Percentiles rank a stretch among this genome's conserved stretches.
Evolutionary conservation across 176 grass and related monocot genomes (phyloP).

Genomic region (Rhipidocladum racemiflorum): DNA sequence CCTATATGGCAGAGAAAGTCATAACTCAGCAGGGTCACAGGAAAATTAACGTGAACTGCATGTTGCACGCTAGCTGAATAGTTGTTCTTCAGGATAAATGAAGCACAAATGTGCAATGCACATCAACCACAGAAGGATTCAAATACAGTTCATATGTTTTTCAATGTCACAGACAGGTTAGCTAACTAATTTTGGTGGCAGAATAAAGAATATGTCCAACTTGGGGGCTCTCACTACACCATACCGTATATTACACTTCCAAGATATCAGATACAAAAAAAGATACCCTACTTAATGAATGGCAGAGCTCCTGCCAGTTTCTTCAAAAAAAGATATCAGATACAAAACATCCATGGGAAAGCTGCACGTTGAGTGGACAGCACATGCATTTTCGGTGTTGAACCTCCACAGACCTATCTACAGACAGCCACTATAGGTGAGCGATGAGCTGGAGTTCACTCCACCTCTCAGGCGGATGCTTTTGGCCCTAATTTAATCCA

Average conservation of each 20-base stretch:
- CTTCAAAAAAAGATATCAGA: not conserved
- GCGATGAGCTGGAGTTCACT: not conserved
- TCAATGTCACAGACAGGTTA: not conserved
- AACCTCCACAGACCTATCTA: not conserved
- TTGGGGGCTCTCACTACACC: not conserved
- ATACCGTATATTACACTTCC: not conserved
- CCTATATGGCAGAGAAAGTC: slow-evolving; percentile 44
- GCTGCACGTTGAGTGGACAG: not conserved
- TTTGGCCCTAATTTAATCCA: not conserved
- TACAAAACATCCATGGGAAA: not conserved
- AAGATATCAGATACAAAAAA: not conserved
- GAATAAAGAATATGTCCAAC: not conserved
- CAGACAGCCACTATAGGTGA: not conserved
- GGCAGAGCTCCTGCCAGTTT: too few species aligned
- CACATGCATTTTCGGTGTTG: not conserved
- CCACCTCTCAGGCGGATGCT: not conserved
- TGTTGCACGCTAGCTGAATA: not conserved
- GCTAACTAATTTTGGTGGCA: slow-evolving; percentile 5
- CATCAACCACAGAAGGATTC: not conserved
- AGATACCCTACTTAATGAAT: too few species aligned
- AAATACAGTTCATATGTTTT: slow-evolving; percentile 13
- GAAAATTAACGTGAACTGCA: slow-evolving; percentile 12
- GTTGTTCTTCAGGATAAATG: not conserved
- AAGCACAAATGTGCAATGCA: not conserved
- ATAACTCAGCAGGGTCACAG: not conserved